Conservation (phyloP, 2,329 filamentous ascomycete species). For the Trichoderma sp. region DNA sequence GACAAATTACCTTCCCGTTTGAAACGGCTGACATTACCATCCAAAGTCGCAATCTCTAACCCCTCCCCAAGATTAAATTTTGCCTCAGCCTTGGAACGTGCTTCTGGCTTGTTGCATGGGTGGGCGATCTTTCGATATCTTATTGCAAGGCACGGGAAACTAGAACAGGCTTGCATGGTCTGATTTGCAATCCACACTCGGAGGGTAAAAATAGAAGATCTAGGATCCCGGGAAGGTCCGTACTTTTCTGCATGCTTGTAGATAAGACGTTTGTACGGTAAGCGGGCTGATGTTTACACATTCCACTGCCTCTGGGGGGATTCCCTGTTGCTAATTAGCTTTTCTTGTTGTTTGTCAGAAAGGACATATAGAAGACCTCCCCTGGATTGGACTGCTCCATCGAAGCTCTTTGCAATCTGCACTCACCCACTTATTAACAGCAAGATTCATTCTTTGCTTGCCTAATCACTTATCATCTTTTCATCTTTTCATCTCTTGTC, state of each 20-base stretch:
- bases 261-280: neutral
- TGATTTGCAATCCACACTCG: slow-evolving; percentile 2
- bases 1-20: slow-evolving; percentile 23
- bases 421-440: slow-evolving; percentile 10
- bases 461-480: neutral
- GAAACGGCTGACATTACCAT: slow-evolving; percentile 1
- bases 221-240: neutral
- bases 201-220: slow-evolving; percentile 10
- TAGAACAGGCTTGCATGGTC: neutral
- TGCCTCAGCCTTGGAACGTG: neutral
- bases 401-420: neutral
- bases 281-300: neutral
- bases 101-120: slow-evolving; percentile 4
- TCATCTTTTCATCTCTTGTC: neutral
- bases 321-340: neutral
- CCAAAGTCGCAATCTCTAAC: slow-evolving; percentile 17
- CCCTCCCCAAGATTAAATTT: neutral
- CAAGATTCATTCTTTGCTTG: neutral
- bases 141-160: neutral
- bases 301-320: neutral
- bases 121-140: neutral
- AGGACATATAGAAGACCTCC: slow-evolving; percentile 19
- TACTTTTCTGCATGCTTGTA: neutral
- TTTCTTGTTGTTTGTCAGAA: neutral
- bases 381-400: neutral